Base-by-base conservation (phyloP, 805 yeast genomes). In the Kluyveromyces siamensis region DNA sequence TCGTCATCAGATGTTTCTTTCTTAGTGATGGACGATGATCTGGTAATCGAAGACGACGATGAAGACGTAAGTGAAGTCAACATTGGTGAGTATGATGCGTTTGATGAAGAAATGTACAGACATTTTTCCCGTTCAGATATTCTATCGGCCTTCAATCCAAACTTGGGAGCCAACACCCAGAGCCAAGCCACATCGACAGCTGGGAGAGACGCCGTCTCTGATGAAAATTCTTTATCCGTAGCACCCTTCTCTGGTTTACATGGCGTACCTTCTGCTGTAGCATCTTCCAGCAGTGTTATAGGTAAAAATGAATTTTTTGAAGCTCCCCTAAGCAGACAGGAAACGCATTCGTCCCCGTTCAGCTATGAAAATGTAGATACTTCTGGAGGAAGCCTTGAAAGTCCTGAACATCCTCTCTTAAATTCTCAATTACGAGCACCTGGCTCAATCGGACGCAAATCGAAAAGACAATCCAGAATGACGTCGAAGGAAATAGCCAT, bases 21-120 rank as follows among this genome's bases (percentile, higher is more conserved):
- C 13, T 25, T 41, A 9, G 45, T 14, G 27, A 13, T 30, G 7
- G 40, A 36, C 11, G 45, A 48, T 39, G 58, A 52, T 35, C 37
- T 45, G 18, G 41, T 43, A n/a, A 19, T 46, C 37, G 47, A 45
- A 6, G 50, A 45, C 17, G 53, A 46, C 27, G 55, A 51, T 21
- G 56, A 53, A 40, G 55, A 53, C 38, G 64, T 61, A 8, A 54
- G 53, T 37, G 68, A 63, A 45, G 42, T 62, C 5, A 53, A 55
- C 21, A 50, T 62, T 18, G 63, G 54, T 11, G 67, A 62, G 16
- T 48, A 60, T 39, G 68, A 63, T 47, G 65, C 58, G 38, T 45
- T 63, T 21, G 67, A 63, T 44, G 66, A 62, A 48, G 65, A 59
- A 46, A 51, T 63, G 47, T 63, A 62, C 46, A 56, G 50, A 16